Evolutionary conservation across 345 rosid genomes (phyloP).

Genomic region (Eutrema heterophyllum): DNA sequence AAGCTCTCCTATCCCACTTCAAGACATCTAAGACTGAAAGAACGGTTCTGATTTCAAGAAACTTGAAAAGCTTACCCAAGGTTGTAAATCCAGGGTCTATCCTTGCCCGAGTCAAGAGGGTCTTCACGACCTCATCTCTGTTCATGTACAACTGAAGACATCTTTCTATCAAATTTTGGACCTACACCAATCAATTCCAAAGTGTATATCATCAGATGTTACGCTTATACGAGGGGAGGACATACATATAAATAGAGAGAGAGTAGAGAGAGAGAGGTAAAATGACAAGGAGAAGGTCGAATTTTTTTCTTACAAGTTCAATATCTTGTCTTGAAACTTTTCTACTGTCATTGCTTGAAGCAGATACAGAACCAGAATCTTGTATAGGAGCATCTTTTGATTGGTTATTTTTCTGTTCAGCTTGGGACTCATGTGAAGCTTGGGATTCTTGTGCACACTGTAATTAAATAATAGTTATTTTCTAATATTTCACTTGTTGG

Average conservation of each 20-base stretch:
- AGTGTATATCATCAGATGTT: slow-evolving; percentile 10
- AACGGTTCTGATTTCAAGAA: not conserved
- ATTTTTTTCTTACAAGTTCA: slow-evolving; percentile 56
- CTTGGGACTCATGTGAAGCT: slow-evolving; percentile 75
- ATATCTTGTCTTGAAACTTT: slow-evolving; percentile 96
- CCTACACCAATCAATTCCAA: slow-evolving; percentile 32
- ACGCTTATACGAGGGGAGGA: not conserved
- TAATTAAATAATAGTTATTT: not conserved
- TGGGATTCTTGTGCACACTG: slow-evolving; percentile 76
- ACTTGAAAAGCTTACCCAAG: slow-evolving; percentile 34
- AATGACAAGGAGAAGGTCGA: not conserved
- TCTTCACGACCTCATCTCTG: slow-evolving; percentile 43
- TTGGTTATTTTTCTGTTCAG: slow-evolving; percentile 62
- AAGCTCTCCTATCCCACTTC: not conserved
- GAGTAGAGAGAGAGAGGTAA: not conserved
- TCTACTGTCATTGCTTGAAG: slow-evolving; percentile 76
- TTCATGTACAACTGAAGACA: slow-evolving; percentile 55
- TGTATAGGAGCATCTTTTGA: slow-evolving; percentile 60
- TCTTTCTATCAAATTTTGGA: slow-evolving; percentile 53
- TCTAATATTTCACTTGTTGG: not conserved
- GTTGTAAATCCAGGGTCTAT: slow-evolving; percentile 44
- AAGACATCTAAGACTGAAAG: not conserved
- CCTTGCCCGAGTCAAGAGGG: slow-evolving; percentile 35
- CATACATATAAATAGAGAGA: not conserved
- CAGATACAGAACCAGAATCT: slow-evolving; percentile 86